Evolutionary conservation across 805 yeast species (phyloP).

Genomic region (Nakazawaea wickerhamii): DNA sequence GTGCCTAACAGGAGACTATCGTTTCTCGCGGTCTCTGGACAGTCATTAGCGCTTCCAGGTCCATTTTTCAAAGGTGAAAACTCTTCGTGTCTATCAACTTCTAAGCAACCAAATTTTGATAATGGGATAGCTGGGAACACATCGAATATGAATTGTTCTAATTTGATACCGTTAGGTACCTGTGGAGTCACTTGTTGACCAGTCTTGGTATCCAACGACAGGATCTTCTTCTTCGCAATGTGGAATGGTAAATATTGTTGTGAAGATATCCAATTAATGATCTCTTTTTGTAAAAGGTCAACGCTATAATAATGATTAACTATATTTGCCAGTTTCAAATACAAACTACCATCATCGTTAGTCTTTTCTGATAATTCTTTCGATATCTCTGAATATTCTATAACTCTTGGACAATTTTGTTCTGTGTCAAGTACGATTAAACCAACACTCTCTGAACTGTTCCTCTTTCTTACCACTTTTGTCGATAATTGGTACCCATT

Average conservation of each 20-base stretch:
- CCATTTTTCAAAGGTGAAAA: slow-evolving; percentile 94
- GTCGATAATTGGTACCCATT: slow-evolving; percentile 75
- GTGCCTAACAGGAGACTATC: slow-evolving; percentile 65
- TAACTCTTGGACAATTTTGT: slow-evolving; percentile 70
- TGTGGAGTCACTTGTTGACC: slow-evolving; percentile 54
- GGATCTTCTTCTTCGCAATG: slow-evolving; percentile 87
- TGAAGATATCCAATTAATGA: slow-evolving; percentile 67
- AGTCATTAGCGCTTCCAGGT: slow-evolving; percentile 74
- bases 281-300: slow-evolving; percentile 51
- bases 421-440: slow-evolving; percentile 68
- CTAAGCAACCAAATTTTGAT: slow-evolving; percentile 79
- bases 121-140: slow-evolving; percentile 79
- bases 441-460: slow-evolving; percentile 86
- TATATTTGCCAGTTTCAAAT: slow-evolving; percentile 90
- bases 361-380: slow-evolving; percentile 61
- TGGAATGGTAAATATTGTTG: slow-evolving; percentile 81
- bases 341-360: slow-evolving; percentile 58
- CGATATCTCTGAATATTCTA: slow-evolving; percentile 91
- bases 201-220: slow-evolving; percentile 42
- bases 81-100: slow-evolving; percentile 80
- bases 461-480: slow-evolving; percentile 90
- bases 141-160: slow-evolving; percentile 96
- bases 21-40: slow-evolving; percentile 73
- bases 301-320: slow-evolving; percentile 95
- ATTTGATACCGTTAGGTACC: slow-evolving; percentile 83